Evolutionary conservation across 2,329 filamentous ascomycete species (phyloP), one percentile per base, ranked within the genome.

Genomic region (Epichloe scottii): DNA sequence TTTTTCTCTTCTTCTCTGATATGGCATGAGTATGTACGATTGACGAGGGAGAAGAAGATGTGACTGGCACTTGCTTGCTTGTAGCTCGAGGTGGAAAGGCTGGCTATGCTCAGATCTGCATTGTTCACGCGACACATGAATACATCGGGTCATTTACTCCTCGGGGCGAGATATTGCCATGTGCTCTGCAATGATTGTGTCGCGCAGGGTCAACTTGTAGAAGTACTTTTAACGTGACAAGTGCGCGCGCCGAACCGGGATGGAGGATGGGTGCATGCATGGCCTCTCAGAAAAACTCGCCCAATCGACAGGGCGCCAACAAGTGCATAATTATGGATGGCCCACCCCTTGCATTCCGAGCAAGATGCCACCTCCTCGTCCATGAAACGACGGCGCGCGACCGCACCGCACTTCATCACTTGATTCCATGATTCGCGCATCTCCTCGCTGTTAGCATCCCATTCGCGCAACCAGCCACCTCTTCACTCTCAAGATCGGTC

Each of bases 311-410:
- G 7, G 23, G 23, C 6, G 23, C 23, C 23, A 26, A 26, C 7
- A 26, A 3, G 23, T 26, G 7, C 7, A 10, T 10, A 10, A 30
- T 10, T 11, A 11, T 30, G 26, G 26, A 30, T 11, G 26, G 26
- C 26, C 26, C 26, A 30, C 26, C 26, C 8, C 26, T 4, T 10
- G 26, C 26, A 30, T 8, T 30, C 26, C 8, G 26, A 33, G n/a
- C 40, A 52, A 51, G 53, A 58, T n/a, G 8, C 26, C 7, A 26
- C 50, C 52, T 57, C 56, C 49, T 54, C 53, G 49, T 47, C 56
- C 49, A 52, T 19, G n/a, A 48, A 37, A 30, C 35, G 45, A 17
- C 37, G 12, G 37, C 37, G 37, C 14, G 37, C 14, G 37, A 30
- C 26, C 26, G 26, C 26, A 10, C 26, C 26, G 26, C 26, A 11